Conservation (phyloP, 108 stramenopile species). For the Fistulifera pelliculosa region DNA sequence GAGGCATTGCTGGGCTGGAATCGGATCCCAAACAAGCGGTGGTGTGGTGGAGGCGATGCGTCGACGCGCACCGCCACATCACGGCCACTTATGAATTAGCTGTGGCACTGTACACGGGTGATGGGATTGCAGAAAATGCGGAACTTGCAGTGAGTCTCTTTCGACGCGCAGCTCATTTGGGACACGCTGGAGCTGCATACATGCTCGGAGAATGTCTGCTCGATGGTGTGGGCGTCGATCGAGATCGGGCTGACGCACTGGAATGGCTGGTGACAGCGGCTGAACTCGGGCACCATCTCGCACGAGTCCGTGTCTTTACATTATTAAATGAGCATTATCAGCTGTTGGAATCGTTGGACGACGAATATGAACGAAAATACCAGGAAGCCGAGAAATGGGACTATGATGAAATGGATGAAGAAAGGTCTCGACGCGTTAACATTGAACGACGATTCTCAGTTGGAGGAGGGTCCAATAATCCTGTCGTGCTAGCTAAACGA, state of each 20-base stretch:
- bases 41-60: constrained; percentile 29
- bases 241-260: constrained; percentile 40
- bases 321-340: constrained; percentile 34
- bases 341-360: background rate
- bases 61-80: constrained; percentile 25
- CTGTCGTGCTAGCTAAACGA: constrained; percentile 25
- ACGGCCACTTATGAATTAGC: constrained; percentile 42
- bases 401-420: constrained; percentile 12
- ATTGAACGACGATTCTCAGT: constrained; percentile 25
- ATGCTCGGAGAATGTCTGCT: constrained; percentile 57
- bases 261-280: constrained; percentile 47
- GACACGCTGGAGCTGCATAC: constrained; percentile 54
- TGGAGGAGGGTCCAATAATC: constrained; percentile 32
- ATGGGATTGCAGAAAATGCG: constrained; percentile 38
- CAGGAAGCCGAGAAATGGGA: constrained; percentile 20
- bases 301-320: constrained; percentile 42
- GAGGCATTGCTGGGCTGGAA: constrained; percentile 28
- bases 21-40: constrained; percentile 35
- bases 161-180: constrained; percentile 26
- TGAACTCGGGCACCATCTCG: constrained; percentile 54
- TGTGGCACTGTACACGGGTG: constrained; percentile 49
- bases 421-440: constrained; percentile 5
- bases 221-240: constrained; percentile 38
- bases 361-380: background rate
- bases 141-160: constrained; percentile 33